Evolutionary conservation across 257 asterid species (phyloP).

Genomic region (Przewalskia tangutica): DNA sequence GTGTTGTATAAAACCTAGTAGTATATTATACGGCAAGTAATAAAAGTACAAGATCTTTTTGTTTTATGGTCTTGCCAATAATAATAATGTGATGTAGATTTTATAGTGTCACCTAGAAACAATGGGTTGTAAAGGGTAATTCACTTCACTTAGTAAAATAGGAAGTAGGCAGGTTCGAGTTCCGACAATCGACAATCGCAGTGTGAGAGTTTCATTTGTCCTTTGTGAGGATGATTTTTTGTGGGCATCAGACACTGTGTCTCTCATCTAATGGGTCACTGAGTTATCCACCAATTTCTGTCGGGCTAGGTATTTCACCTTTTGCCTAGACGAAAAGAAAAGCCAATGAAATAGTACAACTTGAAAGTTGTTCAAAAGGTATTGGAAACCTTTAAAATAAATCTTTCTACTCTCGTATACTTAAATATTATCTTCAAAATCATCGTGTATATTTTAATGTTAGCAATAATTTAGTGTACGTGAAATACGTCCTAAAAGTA

Average conservation of each 20-base stretch:
- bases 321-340: too few species aligned
- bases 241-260: too few species aligned
- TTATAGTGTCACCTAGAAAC: background rate
- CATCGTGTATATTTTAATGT: background rate
- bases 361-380: background rate
- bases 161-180: too few species aligned
- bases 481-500: slow-evolving; percentile 18
- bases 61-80: background rate
- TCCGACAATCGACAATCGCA: too few species aligned
- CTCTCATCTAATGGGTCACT: too few species aligned
- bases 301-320: too few species aligned
- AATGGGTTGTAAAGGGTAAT: background rate
- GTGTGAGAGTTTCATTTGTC: too few species aligned
- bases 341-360: background rate
- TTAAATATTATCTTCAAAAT: background rate
- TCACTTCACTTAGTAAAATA: background rate
- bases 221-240: too few species aligned
- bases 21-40: background rate
- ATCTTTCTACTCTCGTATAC: background rate
- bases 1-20: background rate
- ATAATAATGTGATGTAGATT: background rate
- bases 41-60: slow-evolving; percentile 1
- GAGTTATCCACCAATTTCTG: too few species aligned
- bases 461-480: slow-evolving; percentile 9
- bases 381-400: background rate